Conservation (phyloP, 108 stramenopile genomes). For the Epithemia pelagica region DNA sequence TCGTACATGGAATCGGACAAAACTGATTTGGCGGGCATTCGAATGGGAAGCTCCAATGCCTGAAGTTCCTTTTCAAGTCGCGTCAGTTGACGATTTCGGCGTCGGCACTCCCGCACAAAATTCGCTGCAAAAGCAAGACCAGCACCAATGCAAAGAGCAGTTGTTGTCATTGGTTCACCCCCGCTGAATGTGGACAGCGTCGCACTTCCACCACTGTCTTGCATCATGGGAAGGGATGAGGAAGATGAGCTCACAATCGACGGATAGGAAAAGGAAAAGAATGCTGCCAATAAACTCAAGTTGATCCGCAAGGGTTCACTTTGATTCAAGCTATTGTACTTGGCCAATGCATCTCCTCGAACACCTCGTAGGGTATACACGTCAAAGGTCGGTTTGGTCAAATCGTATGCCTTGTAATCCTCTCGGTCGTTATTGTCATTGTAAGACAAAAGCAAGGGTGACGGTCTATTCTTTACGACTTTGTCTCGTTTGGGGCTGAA, state of each 20-base stretch:
- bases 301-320: slow-evolving; percentile 75
- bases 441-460: neutral
- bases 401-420: slow-evolving; percentile 48
- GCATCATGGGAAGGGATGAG: slow-evolving; percentile 12
- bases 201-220: neutral
- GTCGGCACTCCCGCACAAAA: slow-evolving; percentile 55
- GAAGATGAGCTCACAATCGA: slow-evolving; percentile 36
- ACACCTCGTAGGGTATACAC: slow-evolving; percentile 55
- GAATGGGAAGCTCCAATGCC: slow-evolving; percentile 39
- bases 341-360: slow-evolving; percentile 65
- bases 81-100: slow-evolving; percentile 52
- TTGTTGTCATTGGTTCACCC: neutral
- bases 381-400: slow-evolving; percentile 74
- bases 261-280: slow-evolving; percentile 44
- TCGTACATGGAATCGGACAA: slow-evolving; percentile 28
- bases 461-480: too few relatives aligned
- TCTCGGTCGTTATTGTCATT: neutral
- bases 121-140: slow-evolving; percentile 31
- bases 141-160: slow-evolving; percentile 12
- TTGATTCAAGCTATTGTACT: slow-evolving; percentile 70
- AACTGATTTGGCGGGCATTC: slow-evolving; percentile 39
- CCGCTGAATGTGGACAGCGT: neutral
- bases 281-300: slow-evolving; percentile 39
- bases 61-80: slow-evolving; percentile 80
- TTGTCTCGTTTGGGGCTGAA: too few relatives aligned